Conservation (phyloP, 257 asterid species). For the Mitragyna speciosa region DNA sequence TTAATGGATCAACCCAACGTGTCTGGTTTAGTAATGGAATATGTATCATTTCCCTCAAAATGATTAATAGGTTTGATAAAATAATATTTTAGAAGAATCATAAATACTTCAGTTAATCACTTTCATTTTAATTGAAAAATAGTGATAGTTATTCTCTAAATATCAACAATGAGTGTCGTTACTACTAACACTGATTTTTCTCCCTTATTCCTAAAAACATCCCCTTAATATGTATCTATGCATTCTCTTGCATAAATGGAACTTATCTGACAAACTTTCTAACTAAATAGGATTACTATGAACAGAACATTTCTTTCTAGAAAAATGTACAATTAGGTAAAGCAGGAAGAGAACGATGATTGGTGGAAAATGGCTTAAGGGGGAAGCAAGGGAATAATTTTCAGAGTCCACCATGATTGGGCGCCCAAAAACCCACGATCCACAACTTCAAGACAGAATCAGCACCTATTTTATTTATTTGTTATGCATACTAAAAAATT, state of each 20-base stretch:
- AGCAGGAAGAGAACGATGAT: slow-evolving; percentile 43
- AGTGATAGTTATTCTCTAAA: too few species aligned
- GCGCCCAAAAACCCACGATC: slow-evolving; percentile 35
- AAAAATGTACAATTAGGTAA: slow-evolving; percentile 40
- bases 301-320: background rate
- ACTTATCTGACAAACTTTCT: background rate
- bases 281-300: background rate
- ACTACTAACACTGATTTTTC: too few species aligned
- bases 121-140: too few species aligned
- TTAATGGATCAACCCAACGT: too few species aligned
- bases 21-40: too few species aligned
- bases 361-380: slow-evolving; percentile 71
- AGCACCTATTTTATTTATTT: background rate
- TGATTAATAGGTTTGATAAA: too few species aligned
- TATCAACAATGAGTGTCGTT: too few species aligned
- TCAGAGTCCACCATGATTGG: slow-evolving; percentile 50
- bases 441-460: slow-evolving; percentile 30
- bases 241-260: background rate
- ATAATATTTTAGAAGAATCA: too few species aligned
- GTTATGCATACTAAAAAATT: background rate
- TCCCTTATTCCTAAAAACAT: too few species aligned
- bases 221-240: background rate
- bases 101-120: too few species aligned
- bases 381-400: slow-evolving; percentile 66
- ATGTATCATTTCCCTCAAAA: too few species aligned